Evolutionary conservation across 2,329 filamentous ascomycete species (phyloP).

Genomic region (Pleomassaria siparia): DNA sequence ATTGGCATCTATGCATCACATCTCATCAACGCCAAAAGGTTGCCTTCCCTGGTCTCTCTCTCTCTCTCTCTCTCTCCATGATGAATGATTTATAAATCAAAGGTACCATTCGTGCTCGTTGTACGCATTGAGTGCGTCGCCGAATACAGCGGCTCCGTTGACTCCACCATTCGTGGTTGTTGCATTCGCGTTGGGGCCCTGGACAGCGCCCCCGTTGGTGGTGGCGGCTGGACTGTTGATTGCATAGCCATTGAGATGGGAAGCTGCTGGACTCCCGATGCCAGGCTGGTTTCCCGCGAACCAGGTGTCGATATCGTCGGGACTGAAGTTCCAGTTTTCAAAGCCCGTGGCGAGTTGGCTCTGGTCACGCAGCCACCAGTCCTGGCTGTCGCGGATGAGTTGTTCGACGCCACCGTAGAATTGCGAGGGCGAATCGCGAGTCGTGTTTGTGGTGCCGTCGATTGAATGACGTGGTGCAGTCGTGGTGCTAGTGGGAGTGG

Average conservation of each 20-base stretch:
- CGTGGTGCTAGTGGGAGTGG: conserved; percentile 27
- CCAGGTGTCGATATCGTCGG: conserved; percentile 36
- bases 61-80: too few species aligned
- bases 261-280: conserved; percentile 18
- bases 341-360: conserved; percentile 62
- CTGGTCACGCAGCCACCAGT: conserved; percentile 65
- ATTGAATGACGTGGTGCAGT: conserved; percentile 28
- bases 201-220: conserved; percentile 15
- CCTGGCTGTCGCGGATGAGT: conserved; percentile 63
- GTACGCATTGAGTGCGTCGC: conserved; percentile 31
- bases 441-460: conserved; percentile 23
- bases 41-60: too few species aligned
- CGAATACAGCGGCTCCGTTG: conserved; percentile 26
- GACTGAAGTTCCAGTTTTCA: conserved; percentile 58
- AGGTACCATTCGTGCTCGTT: conserved; percentile 48
- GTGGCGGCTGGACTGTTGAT: too few species aligned
- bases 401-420: conserved; percentile 63
- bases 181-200: conserved; percentile 12
- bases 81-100: too few species aligned
- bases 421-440: conserved; percentile 49
- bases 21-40: too few species aligned
- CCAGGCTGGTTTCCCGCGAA: conserved; percentile 17
- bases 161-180: conserved; percentile 11
- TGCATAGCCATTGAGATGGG: too few species aligned
- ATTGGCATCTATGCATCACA: too few species aligned